Evolutionary conservation across 2,329 filamentous ascomycete species (phyloP).

Genomic region (Ophiostoma sp.): DNA sequence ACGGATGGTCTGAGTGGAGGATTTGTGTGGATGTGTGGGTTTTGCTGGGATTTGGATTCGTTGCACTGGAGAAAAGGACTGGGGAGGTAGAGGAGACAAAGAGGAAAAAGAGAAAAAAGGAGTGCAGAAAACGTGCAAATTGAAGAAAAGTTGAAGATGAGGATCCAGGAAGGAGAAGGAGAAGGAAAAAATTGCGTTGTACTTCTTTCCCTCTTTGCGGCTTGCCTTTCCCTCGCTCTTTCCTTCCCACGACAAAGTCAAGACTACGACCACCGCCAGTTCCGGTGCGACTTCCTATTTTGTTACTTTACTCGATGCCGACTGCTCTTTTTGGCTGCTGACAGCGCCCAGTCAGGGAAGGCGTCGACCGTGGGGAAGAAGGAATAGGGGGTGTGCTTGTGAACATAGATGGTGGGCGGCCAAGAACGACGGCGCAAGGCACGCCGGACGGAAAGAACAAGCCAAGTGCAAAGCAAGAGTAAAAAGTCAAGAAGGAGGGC

Average conservation of each 20-base stretch:
- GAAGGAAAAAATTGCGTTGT: neutral
- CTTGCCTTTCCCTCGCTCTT: neutral
- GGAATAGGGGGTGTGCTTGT: neutral
- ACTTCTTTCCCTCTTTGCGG: neutral
- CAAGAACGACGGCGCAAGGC: slow-evolving; percentile 2
- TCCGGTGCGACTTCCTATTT: slow-evolving; percentile 2
- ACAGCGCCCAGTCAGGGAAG: neutral
- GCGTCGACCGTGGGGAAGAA: neutral
- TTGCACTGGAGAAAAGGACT: neutral
- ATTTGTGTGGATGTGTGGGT: neutral
- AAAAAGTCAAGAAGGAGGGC: neutral
- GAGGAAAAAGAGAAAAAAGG: neutral
- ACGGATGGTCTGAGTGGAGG: slow-evolving; percentile 7
- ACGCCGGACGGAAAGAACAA: slow-evolving; percentile 6
- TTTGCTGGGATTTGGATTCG: neutral
- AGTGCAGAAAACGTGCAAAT: neutral
- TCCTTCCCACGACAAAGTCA: neutral
- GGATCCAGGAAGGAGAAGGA: neutral
- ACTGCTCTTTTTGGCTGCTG: slow-evolving; percentile 4
- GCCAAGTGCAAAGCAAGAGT: neutral
- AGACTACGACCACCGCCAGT: neutral
- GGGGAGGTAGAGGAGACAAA: neutral
- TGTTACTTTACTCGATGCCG: neutral
- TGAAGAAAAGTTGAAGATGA: neutral
- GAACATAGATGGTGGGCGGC: neutral